These are phyloP conservation scores for Tremella fuciformis DNA, from an alignment of 768 basidiomycete genomes.

Conservation along the genomic window DNA sequence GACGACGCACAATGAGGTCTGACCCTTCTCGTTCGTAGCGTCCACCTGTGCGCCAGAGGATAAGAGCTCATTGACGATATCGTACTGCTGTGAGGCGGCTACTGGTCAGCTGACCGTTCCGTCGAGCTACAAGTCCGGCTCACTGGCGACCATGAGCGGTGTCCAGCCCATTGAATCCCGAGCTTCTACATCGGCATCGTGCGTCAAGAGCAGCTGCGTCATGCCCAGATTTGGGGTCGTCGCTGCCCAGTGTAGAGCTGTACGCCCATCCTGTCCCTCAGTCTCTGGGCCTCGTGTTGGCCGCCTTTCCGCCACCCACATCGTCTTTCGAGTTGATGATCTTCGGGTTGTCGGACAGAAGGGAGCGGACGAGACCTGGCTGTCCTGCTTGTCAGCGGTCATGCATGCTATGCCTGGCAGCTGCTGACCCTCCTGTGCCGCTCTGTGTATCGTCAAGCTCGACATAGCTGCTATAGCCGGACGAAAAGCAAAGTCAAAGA, in stretches of 20 bases:
- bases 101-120: not conserved
- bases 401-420: not conserved
- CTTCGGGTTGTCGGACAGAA: slow-evolving; percentile 44
- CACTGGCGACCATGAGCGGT: slow-evolving; percentile 51
- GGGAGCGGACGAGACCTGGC: slow-evolving; percentile 46
- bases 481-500: not conserved
- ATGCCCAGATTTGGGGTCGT: slow-evolving; percentile 41
- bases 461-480: slow-evolving; percentile 27
- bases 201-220: slow-evolving; percentile 39
- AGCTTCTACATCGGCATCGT: slow-evolving; percentile 46
- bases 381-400: slow-evolving; percentile 35
- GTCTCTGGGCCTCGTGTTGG: not conserved
- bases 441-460: slow-evolving; percentile 49
- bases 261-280: slow-evolving; percentile 47
- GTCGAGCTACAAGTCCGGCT: slow-evolving; percentile 15
- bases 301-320: slow-evolving; percentile 12
- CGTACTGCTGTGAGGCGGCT: slow-evolving; percentile 48
- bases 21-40: slow-evolving; percentile 50
- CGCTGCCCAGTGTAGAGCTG: slow-evolving; percentile 52
- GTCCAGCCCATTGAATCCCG: slow-evolving; percentile 51
- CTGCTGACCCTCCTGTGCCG: slow-evolving; percentile 48
- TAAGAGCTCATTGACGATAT: slow-evolving; percentile 47
- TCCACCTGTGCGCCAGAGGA: slow-evolving; percentile 48
- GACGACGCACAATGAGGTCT: slow-evolving; percentile 49
- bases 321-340: slow-evolving; percentile 48